These are phyloP conservation scores for Megacollybia marginata DNA, from an alignment of 768 basidiomycete genomes.

Conservation along the genomic window DNA sequence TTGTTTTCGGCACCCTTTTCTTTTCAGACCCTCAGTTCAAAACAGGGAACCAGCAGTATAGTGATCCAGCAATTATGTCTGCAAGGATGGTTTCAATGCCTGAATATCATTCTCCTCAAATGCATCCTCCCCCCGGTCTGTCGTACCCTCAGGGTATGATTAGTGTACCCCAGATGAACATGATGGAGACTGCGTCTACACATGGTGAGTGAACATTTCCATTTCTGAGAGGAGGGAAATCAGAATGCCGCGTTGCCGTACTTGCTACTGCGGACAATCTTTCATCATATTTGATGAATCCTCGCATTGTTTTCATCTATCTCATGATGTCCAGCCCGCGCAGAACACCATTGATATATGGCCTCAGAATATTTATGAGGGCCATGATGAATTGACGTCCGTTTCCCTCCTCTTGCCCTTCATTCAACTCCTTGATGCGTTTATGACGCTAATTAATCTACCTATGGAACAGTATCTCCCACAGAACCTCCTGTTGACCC, in stretches of 20 bases:
- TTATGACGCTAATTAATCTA: slow-evolving; percentile 44
- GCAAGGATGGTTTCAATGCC: slow-evolving; percentile 49
- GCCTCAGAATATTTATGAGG: slow-evolving; percentile 13
- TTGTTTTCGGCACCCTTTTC: slow-evolving; percentile 9
- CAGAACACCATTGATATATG: slow-evolving; percentile 17
- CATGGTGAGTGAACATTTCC: slow-evolving; percentile 62
- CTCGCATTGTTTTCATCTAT: slow-evolving; percentile 22
- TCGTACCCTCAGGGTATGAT: slow-evolving; percentile 28
- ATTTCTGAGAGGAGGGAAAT: slow-evolving; percentile 72
- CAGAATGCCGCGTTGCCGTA: slow-evolving; percentile 82
- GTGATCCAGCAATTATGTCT: slow-evolving; percentile 77
- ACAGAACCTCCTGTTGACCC: slow-evolving; percentile 27
- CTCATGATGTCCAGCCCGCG: background rate
- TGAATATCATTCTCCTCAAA: slow-evolving; percentile 20
- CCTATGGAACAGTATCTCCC: slow-evolving; percentile 32
- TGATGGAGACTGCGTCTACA: slow-evolving; percentile 23
- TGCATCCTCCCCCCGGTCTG: slow-evolving; percentile 58
- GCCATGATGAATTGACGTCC: slow-evolving; percentile 14
- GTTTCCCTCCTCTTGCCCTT: slow-evolving; percentile 39
- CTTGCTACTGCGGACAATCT: slow-evolving; percentile 83
- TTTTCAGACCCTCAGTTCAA: slow-evolving; percentile 29
- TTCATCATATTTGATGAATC: slow-evolving; percentile 60
- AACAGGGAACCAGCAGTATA: slow-evolving; percentile 41
- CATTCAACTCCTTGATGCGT: slow-evolving; percentile 33
- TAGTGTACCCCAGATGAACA: slow-evolving; percentile 2